A percentile compares a stretch with the other conserved stretches of the same genome.
phyloP scores from a whole-genome alignment of 2,329 filamentous ascomycete genomes.

The Fusarium torreyae region DNA sequence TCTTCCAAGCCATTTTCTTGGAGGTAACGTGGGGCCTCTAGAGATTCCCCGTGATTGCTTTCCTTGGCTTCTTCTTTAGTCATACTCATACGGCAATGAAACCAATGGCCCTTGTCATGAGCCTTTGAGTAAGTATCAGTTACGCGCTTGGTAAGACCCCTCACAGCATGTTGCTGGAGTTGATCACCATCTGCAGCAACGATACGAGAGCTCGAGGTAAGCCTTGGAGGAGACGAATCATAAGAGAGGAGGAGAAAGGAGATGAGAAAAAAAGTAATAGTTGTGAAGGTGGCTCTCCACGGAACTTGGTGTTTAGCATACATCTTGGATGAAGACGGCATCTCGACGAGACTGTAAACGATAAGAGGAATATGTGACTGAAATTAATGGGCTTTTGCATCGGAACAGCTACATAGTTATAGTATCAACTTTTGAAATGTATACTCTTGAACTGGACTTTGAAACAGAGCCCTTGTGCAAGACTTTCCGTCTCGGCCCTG shows the following conservation, averaged over 20 bases:
- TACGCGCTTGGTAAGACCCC: conserved; percentile 15
- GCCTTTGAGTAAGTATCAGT: background rate
- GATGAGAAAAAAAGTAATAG: background rate
- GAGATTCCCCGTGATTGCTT: conserved; percentile 1
- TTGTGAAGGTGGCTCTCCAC: conserved; percentile 11
- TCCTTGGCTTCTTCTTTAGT: conserved; percentile 4
- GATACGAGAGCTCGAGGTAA: background rate
- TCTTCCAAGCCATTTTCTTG: background rate
- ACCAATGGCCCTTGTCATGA: background rate
- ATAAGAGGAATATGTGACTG: background rate
- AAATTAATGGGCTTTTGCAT: background rate
- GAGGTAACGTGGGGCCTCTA: conserved; percentile 7
- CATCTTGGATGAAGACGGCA: background rate
- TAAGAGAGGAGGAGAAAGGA: conserved; percentile 8
- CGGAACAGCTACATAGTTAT: background rate
- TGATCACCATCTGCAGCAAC: no score
- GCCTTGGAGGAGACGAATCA: background rate
- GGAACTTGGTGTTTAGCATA: background rate
- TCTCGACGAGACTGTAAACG: background rate
- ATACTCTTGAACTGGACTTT: no score
- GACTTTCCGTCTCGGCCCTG: no score
- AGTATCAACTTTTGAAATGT: no score
- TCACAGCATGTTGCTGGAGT: no score
- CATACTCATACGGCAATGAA: conserved; percentile 10
- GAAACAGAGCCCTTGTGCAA: no score